Base-by-base conservation (phyloP, 208 protist genomes). In the Blastocrithidia nonstop region DNA sequence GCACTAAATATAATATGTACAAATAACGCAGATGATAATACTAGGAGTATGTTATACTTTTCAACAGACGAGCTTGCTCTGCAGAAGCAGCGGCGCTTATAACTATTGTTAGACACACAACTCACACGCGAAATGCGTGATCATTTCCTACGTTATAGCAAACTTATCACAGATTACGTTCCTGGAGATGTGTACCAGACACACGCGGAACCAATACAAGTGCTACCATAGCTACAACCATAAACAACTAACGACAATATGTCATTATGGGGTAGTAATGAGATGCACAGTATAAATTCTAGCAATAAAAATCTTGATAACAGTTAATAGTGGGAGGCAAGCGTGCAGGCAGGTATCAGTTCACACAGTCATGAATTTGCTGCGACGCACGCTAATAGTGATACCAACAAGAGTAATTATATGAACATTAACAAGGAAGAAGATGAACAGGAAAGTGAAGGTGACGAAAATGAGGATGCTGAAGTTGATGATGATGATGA, bases 121-220 rank as follows among this genome's bases (percentile, higher is more conserved):
- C 53, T 92, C 6, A 71, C 45, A n/a, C 64, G 62, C 3, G 83
- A 88, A 35, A 50, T 48, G n/a, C 51, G 70, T 7, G 58, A 88
- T 33, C 61, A 63, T 41, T 48, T 92, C 3, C 32, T 86, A 20
- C 67, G 68, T 25, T 92, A 85, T 50, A 72, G 75, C 20, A 57
- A 58, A 19, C 71, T 84, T 11, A 77, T 92, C 49, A 82, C 73
- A 31, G 83, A 92, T 57, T 92, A 82, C 62, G 78, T 92, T 15
- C 66, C 65, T 13, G 27, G 16, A 9, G 27, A 20, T 35, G 20
- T 23, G 42, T 17, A 37, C 29, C 38, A 13, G 51, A 44, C 11
- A 28, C 22, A 11, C 35, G 35, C 32, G 54, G 21, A 4, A 29
- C 57, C n/a, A 43, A 29, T 25, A 31, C 38, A n/a, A 26, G 31